Evolutionary conservation across 2,329 filamentous ascomycete species (phyloP).

Genomic region (Parastagonospora nodorum): DNA sequence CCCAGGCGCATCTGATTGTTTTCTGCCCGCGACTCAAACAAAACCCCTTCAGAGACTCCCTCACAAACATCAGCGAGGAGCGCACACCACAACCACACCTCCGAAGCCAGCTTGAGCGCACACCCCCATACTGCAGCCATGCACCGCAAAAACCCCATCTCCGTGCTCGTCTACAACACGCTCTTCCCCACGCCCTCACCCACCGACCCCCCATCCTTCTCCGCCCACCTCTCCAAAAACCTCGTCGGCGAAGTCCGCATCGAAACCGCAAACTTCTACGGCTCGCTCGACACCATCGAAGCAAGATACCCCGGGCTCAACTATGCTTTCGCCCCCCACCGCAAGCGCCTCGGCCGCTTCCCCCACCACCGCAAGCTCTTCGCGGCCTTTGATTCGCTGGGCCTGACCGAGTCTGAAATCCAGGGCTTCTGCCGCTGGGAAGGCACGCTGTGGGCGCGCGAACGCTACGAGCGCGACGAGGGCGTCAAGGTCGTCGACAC

Average conservation of each 20-base stretch:
- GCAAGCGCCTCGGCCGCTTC: conserved; percentile 77
- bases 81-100: background rate
- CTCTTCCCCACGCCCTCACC: conserved; percentile 73
- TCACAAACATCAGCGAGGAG: conserved; percentile 6
- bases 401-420: conserved; percentile 72
- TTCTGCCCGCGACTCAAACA: background rate
- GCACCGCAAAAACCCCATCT: conserved; percentile 71
- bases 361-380: conserved; percentile 78
- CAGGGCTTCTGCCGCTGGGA: conserved; percentile 78
- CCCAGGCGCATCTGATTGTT: background rate
- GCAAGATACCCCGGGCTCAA: conserved; percentile 82
- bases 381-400: conserved; percentile 72
- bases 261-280: conserved; percentile 79
- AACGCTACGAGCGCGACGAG: conserved; percentile 78
- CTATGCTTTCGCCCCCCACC: conserved; percentile 74
- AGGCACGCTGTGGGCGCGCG: conserved; percentile 81
- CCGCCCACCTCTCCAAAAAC: conserved; percentile 69
- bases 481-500: conserved; percentile 73
- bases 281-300: conserved; percentile 77
- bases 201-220: conserved; percentile 73
- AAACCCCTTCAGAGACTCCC: background rate
- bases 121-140: conserved; percentile 52
- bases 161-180: conserved; percentile 73
- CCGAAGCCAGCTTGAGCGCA: background rate
- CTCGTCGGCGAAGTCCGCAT: conserved; percentile 79